Percentiles rank a stretch among this genome's conserved stretches.
Conservation (phyloP, 306 rosid genomes). For the Malus sieversii region DNA sequence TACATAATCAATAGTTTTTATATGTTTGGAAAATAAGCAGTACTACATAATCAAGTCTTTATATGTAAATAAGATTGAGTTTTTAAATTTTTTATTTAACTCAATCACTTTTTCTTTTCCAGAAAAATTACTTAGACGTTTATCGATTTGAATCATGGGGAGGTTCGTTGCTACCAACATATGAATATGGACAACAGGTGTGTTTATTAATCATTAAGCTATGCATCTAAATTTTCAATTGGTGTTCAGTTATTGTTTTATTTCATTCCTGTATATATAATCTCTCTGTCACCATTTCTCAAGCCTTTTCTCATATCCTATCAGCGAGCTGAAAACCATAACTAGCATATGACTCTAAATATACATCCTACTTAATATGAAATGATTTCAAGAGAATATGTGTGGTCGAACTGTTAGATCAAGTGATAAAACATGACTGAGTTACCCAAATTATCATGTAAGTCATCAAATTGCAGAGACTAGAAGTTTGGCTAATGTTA, state of each 20-base stretch:
- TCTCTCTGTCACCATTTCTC: not conserved
- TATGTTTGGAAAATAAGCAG: not conserved
- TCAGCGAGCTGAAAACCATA: not conserved
- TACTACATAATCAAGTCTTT: not conserved
- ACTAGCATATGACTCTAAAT: not conserved
- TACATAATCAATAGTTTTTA: not conserved
- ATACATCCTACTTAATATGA: not conserved
- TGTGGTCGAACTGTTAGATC: not conserved
- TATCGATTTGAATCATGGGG: slow-evolving; percentile 92
- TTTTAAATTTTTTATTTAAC: not conserved
- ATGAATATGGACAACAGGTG: slow-evolving; percentile 79
- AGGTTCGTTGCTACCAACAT: slow-evolving; percentile 72
- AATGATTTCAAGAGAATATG: not conserved
- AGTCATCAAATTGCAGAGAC: not conserved
- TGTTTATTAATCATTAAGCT: slow-evolving; percentile 20
- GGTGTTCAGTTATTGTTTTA: slow-evolving; percentile 7
- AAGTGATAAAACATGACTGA: not conserved
- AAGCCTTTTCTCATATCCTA: not conserved
- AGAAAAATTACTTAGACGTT: slow-evolving; percentile 91
- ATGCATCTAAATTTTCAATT: slow-evolving; percentile 2
- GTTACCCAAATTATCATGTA: not conserved
- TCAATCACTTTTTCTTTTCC: slow-evolving; percentile 31
- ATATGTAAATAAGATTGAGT: not conserved
- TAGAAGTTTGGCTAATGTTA: not conserved
- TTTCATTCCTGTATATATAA: not conserved